Base-by-base conservation (phyloP, 179 eudicot genomes). In the Sideroxylon spinosum region DNA sequence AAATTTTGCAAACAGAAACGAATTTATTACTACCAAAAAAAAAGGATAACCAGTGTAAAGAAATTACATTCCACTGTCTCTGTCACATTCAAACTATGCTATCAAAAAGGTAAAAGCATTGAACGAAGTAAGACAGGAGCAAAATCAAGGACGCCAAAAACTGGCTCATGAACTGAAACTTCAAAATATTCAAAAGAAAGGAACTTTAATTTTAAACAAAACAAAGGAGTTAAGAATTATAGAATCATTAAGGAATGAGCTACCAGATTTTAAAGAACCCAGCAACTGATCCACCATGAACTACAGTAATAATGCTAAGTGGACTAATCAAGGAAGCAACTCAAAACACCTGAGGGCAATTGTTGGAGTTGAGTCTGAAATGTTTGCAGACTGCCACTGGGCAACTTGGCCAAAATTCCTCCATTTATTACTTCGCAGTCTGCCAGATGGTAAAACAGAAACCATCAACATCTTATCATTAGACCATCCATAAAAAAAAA, bases 261-360 rank as follows among this genome's bases (percentile, higher is more conserved):
- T 69, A 26, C 20, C 56, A 2, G 46, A 8, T 48, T 22, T 49
- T 9, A 48, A 22, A 68, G 44, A 68, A 37, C 19, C 37, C 23
- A n/a, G 11, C 72, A 44, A 37, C 46, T n/a, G 11, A 4, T 37
- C 65, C 50, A 55, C 50, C 23, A 28, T 44, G 16, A 74, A 66
- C 25, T 32, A 5, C 29, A 32, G 23, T 23, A 17, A 11, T 14
- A 4, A 19, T 23, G 29, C 20, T 53, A 72, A 62, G 49, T 53
- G 4, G 44, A 37, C 29, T 48, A 74, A 65, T 9, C 59, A 69
- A 71, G 20, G 14, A 49, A 79, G 65, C 6, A 72, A 61, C 20
- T 52, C 19, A 25, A 64, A 78, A 60, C 55, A 87, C 93, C 92
- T 88, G 87, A 78, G 29, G 84, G 80, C 75, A 86, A 80, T 49